Evolutionary conservation across 1,139 yeast genomes (phyloP).

Genomic region (Pichia sp.): DNA sequence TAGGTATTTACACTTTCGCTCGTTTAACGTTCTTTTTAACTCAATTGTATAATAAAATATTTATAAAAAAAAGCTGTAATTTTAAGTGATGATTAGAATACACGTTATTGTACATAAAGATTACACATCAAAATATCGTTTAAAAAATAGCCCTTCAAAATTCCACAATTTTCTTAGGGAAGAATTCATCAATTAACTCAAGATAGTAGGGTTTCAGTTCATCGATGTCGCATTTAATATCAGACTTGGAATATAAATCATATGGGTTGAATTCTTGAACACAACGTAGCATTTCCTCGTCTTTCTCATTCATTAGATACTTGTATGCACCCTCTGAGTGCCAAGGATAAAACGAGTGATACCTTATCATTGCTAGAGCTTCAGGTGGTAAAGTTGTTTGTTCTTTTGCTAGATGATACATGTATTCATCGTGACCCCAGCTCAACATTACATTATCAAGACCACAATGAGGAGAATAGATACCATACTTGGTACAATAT

Average conservation of each 20-base stretch:
- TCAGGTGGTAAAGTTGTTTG: conserved; percentile 59
- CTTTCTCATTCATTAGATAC: conserved; percentile 60
- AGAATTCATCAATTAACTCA: conserved; percentile 60
- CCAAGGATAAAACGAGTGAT: conserved; percentile 74
- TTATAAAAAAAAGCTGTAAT: too few relatives aligned
- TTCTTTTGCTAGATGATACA: conserved; percentile 63
- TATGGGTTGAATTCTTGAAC: conserved; percentile 62
- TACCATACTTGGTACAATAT: conserved; percentile 60
- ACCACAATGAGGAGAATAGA: conserved; percentile 59
- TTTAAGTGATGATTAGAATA: too few relatives aligned
- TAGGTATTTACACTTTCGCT: too few relatives aligned
- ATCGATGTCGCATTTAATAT: conserved; percentile 38
- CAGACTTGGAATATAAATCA: conserved; percentile 60
- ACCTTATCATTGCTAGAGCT: conserved; percentile 67
- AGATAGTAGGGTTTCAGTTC: conserved; percentile 50
- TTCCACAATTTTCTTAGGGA: conserved; percentile 50
- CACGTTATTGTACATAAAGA: too few relatives aligned
- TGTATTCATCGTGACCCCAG: conserved; percentile 77
- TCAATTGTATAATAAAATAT: too few relatives aligned
- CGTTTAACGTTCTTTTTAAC: too few relatives aligned
- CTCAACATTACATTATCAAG: conserved; percentile 64
- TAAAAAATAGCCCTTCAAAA: too few relatives aligned
- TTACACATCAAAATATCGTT: too few relatives aligned
- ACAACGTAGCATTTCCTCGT: conserved; percentile 53
- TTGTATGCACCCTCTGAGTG: conserved; percentile 63